Percentiles rank a stretch among this genome's conserved stretches.
Conservation (phyloP, 169 alveolate genomes). For the Amoebophrya sp. region DNA sequence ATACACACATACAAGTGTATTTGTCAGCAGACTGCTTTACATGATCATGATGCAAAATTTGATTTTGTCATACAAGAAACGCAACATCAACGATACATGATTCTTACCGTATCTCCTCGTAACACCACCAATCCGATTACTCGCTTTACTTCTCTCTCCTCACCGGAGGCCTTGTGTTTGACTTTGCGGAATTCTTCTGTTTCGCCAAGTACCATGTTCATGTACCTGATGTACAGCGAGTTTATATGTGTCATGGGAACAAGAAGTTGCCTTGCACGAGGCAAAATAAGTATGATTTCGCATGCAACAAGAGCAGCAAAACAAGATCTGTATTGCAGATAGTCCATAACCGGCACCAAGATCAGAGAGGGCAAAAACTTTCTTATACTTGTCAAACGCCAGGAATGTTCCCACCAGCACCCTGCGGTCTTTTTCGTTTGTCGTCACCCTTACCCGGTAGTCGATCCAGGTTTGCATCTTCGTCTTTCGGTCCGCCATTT, state of each 20-base stretch:
- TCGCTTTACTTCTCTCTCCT: not conserved
- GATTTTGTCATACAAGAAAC: no score
- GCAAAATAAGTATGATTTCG: no score
- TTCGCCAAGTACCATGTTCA: not conserved
- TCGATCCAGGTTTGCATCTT: not conserved
- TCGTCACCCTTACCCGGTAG: not conserved
- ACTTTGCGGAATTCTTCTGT: not conserved
- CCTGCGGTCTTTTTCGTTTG: not conserved
- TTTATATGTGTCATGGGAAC: not conserved
- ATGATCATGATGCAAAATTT: no score
- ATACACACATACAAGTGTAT: no score
- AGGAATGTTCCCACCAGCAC: not conserved
- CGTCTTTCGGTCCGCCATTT: not conserved
- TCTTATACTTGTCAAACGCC: not conserved
- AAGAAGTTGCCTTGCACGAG: no score
- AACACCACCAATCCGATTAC: not conserved
- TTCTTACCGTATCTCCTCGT: not conserved
- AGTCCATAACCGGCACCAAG: no score
- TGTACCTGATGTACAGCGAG: not conserved
- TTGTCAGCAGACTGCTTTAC: no score
- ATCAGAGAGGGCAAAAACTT: no score
- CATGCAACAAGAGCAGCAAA: no score
- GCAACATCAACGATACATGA: no score
- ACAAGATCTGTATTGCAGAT: no score
- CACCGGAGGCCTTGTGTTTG: not conserved